A percentile compares a stretch with the other conserved stretches of the same genome.
Conservation (phyloP, 1,284 basidiomycete species). For the Fomitiporia mediterranea region DNA sequence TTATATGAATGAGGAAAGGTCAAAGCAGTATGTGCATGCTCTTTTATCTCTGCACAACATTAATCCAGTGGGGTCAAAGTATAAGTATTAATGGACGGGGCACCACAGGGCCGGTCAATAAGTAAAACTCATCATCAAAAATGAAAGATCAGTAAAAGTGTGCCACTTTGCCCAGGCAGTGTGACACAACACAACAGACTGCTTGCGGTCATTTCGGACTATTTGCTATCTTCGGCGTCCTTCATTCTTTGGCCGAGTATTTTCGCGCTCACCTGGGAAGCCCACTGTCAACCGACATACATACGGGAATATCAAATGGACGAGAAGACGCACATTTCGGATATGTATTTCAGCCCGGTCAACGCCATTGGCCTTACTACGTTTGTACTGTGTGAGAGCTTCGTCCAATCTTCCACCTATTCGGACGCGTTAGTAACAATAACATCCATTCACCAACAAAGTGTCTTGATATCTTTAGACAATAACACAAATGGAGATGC, state of each 20-base stretch:
- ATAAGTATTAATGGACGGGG: no score
- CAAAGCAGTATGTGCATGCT: no score
- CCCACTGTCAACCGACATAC: slow-evolving; percentile 17
- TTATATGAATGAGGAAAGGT: no score
- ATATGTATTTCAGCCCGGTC: slow-evolving; percentile 84
- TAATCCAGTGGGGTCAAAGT: no score
- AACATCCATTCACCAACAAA: slow-evolving; percentile 26
- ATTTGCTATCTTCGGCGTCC: slow-evolving; percentile 39
- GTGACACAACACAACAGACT: background rate
- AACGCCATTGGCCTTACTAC: slow-evolving; percentile 74
- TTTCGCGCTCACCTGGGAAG: slow-evolving; percentile 67
- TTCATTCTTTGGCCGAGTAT: slow-evolving; percentile 66
- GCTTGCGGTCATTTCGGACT: slow-evolving; percentile 30
- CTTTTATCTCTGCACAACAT: no score
- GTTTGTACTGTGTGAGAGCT: slow-evolving; percentile 76
- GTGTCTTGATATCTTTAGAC: slow-evolving; percentile 26
- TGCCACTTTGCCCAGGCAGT: background rate
- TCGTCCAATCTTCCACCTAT: slow-evolving; percentile 77
- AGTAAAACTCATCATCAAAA: background rate
- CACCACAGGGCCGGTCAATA: no score
- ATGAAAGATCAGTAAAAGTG: background rate
- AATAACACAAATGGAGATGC: slow-evolving; percentile 34
- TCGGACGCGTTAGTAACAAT: slow-evolving; percentile 1
- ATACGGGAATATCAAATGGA: slow-evolving; percentile 19
- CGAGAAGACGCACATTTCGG: slow-evolving; percentile 58